A percentile compares a stretch with the other conserved stretches of the same genome.
Conservation (phyloP, 208 protist genomes). For the Acanthamoeba triangularis region DNA sequence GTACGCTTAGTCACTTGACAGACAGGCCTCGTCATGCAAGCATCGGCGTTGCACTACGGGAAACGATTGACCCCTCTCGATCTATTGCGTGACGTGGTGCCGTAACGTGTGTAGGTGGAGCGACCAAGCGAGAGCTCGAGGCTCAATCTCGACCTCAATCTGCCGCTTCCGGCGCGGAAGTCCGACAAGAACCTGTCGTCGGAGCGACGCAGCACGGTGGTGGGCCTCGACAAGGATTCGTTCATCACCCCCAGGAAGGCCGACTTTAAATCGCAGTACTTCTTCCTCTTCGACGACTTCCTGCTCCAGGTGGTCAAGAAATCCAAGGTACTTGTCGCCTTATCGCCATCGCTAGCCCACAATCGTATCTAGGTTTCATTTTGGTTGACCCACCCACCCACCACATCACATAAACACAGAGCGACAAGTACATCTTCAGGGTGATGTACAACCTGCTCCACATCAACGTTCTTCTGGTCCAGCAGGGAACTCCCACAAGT, state of each 20-base stretch:
- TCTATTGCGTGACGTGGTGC: background rate
- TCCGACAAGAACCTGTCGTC: slow-evolving; percentile 4
- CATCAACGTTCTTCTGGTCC: background rate
- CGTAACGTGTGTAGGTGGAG: background rate
- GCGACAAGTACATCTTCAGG: slow-evolving; percentile 59
- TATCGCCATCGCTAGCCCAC: background rate
- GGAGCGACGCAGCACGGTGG: slow-evolving; percentile 5
- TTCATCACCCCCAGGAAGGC: background rate
- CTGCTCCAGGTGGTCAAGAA: slow-evolving; percentile 65
- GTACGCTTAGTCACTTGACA: too few species aligned
- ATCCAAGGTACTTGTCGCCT: background rate
- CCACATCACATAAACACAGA: background rate
- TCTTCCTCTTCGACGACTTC: slow-evolving; percentile 70
- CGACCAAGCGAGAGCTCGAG: background rate
- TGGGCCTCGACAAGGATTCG: slow-evolving; percentile 17
- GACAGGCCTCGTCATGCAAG: too few species aligned
- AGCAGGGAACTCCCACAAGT: background rate
- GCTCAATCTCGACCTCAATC: background rate
- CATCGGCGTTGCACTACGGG: too few species aligned
- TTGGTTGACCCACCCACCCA: background rate
- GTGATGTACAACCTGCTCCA: slow-evolving; percentile 56
- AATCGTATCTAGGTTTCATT: background rate
- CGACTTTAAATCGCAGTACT: slow-evolving; percentile 20
- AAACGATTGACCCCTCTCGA: too few species aligned
- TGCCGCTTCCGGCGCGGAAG: slow-evolving; percentile 15